Evolutionary conservation across 78 protist species (phyloP).

Genomic region (Creolimax fragrantissima): DNA sequence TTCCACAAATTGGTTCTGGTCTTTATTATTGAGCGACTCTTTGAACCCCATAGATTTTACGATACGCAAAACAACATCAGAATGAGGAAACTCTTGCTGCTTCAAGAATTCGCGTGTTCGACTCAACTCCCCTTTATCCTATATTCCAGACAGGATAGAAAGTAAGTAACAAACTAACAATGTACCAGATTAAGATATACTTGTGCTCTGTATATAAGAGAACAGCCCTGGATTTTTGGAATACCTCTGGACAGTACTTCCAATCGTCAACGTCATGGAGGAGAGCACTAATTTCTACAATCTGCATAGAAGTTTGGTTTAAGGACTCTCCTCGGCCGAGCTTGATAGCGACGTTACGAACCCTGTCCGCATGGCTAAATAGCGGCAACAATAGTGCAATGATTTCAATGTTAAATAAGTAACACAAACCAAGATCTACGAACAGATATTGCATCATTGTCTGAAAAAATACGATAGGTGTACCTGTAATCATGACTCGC

Average conservation of each 20-base stretch:
- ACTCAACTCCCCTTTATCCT: not conserved
- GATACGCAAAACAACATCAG: not conserved
- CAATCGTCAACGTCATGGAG: not conserved
- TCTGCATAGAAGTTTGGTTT: not conserved
- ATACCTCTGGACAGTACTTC: not conserved
- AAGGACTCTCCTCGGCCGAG: not conserved
- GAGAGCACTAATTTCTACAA: not conserved
- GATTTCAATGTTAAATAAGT: not conserved
- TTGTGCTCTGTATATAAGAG: not conserved
- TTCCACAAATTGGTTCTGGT: not conserved
- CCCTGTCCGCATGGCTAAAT: not conserved
- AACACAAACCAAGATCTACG: not conserved
- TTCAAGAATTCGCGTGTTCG: not conserved
- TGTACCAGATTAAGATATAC: too few species aligned
- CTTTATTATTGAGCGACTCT: not conserved
- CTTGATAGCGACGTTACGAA: not conserved
- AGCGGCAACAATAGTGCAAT: not conserved
- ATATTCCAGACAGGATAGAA: not conserved
- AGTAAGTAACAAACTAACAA: too few species aligned
- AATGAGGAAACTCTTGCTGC: not conserved
- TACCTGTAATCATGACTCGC: not conserved
- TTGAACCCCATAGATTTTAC: not conserved
- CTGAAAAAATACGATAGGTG: not conserved
- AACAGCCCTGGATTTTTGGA: not conserved
- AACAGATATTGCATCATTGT: not conserved